Percentiles rank a stretch among this genome's conserved stretches.
Evolutionary conservation across 768 basidiomycete genomes (phyloP).

Genomic region (Asterophora lycoperdoides): DNA sequence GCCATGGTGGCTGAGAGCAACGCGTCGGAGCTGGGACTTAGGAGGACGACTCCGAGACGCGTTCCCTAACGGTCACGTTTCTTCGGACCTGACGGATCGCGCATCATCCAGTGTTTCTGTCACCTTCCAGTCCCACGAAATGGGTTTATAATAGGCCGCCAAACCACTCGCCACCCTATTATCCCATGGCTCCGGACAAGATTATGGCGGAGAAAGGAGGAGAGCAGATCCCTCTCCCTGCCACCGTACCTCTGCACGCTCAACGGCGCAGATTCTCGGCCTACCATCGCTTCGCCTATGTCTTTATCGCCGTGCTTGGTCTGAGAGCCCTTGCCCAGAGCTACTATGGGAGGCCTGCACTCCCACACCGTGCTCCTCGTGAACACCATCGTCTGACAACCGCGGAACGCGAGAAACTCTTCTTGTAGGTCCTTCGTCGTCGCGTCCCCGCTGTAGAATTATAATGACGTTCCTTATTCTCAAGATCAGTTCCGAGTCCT

Average conservation of each 20-base stretch:
- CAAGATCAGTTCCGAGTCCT: conserved; percentile 51
- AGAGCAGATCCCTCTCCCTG: conserved; percentile 9
- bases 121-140: conserved; percentile 1
- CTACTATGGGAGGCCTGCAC: background rate
- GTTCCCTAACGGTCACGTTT: background rate
- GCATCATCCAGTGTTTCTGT: background rate
- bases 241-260: background rate
- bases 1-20: conserved; percentile 41
- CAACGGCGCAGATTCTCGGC: conserved; percentile 5
- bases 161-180: background rate
- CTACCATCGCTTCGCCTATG: conserved; percentile 8
- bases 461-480: background rate
- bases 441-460: background rate
- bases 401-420: conserved; percentile 18
- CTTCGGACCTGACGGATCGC: background rate
- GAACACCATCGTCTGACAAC: conserved; percentile 6
- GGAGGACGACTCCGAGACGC: background rate
- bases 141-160: background rate
- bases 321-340: conserved; percentile 4
- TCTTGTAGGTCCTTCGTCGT: conserved; percentile 15
- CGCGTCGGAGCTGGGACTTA: background rate
- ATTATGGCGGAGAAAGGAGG: conserved; percentile 8
- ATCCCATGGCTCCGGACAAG: conserved; percentile 18
- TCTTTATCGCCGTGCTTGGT: conserved; percentile 8
- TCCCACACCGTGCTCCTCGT: conserved; percentile 1